phyloP scores from a whole-genome alignment of 2,329 filamentous ascomycete genomes.

The Hypoxylon sp. region DNA sequence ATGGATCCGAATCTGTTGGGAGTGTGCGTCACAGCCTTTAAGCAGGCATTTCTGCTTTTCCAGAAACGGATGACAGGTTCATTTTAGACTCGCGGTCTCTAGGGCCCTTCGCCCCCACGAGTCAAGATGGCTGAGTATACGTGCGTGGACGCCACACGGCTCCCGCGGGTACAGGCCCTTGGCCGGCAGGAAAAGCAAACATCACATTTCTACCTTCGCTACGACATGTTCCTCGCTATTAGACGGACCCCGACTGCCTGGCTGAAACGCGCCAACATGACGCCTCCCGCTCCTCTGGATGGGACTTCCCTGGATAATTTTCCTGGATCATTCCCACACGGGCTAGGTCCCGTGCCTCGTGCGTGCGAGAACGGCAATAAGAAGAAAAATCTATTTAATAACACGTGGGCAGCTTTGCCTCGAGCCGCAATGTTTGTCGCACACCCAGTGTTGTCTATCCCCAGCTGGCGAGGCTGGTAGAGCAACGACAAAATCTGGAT shows the following conservation, averaged over 20 bases:
- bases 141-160: slow-evolving; percentile 26
- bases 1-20: slow-evolving; percentile 1
- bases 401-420: slow-evolving; percentile 24
- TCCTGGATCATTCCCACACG: slow-evolving; percentile 34
- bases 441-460: background rate
- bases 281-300: slow-evolving; percentile 36
- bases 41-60: background rate
- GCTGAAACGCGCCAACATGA: slow-evolving; percentile 37
- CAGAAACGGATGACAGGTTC: background rate
- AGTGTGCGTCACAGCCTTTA: background rate
- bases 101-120: slow-evolving; percentile 17
- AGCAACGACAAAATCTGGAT: slow-evolving; percentile 5
- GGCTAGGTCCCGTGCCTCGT: slow-evolving; percentile 6
- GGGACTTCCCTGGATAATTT: slow-evolving; percentile 20
- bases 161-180: slow-evolving; percentile 9
- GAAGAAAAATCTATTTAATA: background rate
- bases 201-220: slow-evolving; percentile 5
- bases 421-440: slow-evolving; percentile 34
- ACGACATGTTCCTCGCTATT: slow-evolving; percentile 6
- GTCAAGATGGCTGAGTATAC: slow-evolving; percentile 21
- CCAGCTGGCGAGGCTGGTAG: slow-evolving; percentile 1
- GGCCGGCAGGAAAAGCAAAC: slow-evolving; percentile 29
- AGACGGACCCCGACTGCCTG: slow-evolving; percentile 14
- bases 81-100: slow-evolving; percentile 5
- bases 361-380: slow-evolving; percentile 1